A percentile compares a stretch with the other conserved stretches of the same genome.
Conservation (phyloP, 2,329 filamentous ascomycete genomes). For the Sphaerostilbella broomeana region DNA sequence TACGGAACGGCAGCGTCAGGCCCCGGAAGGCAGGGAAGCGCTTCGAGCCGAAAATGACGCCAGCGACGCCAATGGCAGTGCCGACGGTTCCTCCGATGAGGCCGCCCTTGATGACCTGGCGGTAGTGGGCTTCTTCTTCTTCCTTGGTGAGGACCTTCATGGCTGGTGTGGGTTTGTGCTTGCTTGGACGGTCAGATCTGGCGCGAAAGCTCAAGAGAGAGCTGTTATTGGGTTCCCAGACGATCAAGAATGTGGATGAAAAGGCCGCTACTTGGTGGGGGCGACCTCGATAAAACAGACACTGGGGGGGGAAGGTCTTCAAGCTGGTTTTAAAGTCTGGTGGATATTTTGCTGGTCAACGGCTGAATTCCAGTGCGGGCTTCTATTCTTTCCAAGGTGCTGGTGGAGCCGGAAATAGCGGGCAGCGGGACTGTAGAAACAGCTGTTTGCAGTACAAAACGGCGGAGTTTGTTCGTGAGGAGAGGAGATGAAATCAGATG, state of each 20-base stretch:
- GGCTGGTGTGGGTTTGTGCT: conserved; percentile 20
- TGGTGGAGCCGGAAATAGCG: conserved; percentile 3
- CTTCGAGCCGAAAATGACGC: conserved; percentile 59
- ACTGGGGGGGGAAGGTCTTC: too few species aligned
- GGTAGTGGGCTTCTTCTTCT: conserved; percentile 83
- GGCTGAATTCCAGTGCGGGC: conserved; percentile 25
- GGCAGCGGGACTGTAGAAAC: too few species aligned
- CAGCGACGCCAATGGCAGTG: conserved; percentile 57
- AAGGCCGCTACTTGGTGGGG: too few species aligned
- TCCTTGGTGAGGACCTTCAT: conserved; percentile 98
- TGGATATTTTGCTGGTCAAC: too few species aligned
- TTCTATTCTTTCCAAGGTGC: conserved; percentile 1
- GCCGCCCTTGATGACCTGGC: conserved; percentile 72
- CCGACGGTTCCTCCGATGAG: conserved; percentile 65
- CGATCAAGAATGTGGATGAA: too few species aligned
- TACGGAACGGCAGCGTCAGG: conserved; percentile 82
- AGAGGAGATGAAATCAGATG: too few species aligned
- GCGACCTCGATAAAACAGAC: too few species aligned
- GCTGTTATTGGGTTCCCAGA: too few species aligned
- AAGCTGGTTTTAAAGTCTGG: too few species aligned
- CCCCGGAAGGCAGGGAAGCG: conserved; percentile 72
- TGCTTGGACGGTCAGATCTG: not conserved
- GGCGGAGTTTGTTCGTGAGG: too few species aligned
- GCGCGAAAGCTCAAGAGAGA: not conserved
- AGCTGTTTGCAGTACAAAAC: too few species aligned